Percentiles rank a stretch among this genome's conserved stretches.
Evolutionary conservation across 352 stramenopile species (phyloP).

Genomic region (Phytopythium delawarense): DNA sequence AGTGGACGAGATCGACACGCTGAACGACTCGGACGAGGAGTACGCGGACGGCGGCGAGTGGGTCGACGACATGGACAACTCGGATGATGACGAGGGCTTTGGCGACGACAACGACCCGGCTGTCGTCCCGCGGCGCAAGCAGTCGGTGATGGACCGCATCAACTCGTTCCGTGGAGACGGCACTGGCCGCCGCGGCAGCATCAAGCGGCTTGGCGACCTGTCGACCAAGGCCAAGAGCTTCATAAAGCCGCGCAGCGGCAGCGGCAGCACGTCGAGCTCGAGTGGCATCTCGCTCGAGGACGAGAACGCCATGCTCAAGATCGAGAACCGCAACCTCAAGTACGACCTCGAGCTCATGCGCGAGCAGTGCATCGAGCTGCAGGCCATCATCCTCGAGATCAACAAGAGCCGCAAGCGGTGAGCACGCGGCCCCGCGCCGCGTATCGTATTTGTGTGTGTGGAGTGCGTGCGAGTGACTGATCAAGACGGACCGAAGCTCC

Average conservation of each 20-base stretch:
- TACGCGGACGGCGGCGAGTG: constrained; percentile 42
- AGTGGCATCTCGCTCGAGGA: constrained; percentile 73
- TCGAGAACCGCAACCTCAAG: constrained; percentile 86
- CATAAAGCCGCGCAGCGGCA: constrained; percentile 58
- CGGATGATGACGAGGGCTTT: constrained; percentile 51
- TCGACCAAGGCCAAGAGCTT: constrained; percentile 67
- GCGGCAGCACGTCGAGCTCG: constrained; percentile 59
- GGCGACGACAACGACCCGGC: constrained; percentile 23
- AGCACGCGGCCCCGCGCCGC: not conserved
- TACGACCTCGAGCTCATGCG: constrained; percentile 88
- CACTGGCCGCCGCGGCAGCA: constrained; percentile 38
- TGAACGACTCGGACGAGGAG: constrained; percentile 23
- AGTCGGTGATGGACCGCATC: constrained; percentile 60
- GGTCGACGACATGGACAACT: constrained; percentile 44
- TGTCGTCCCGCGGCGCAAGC: constrained; percentile 20
- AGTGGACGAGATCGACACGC: constrained; percentile 11
- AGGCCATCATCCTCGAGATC: constrained; percentile 88
- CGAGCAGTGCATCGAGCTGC: constrained; percentile 84
- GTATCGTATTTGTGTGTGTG: constrained; percentile 4
- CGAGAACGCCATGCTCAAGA: constrained; percentile 85
- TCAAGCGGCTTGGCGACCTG: constrained; percentile 74
- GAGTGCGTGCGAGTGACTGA: constrained; percentile 2
- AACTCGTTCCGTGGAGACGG: constrained; percentile 50
- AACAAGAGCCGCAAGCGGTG: constrained; percentile 88
- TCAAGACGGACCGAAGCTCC: not conserved